Base-by-base conservation (phyloP, 805 yeast genomes). In the Cyberlindnera suaveolens region DNA sequence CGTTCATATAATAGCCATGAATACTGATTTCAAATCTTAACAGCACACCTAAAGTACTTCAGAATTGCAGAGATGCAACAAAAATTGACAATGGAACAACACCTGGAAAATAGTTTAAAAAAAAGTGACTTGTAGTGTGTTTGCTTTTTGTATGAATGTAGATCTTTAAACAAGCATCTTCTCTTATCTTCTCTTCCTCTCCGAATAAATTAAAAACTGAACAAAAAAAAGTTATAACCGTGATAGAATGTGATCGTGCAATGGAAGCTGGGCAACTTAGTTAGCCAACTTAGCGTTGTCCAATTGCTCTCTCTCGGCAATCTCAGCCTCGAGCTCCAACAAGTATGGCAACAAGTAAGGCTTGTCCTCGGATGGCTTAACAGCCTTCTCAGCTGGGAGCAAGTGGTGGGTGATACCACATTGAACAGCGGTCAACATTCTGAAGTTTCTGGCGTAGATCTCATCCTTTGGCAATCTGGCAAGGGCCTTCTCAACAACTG, bases 251-350 rank as follows among this genome's bases (percentile, higher is more conserved):
- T 23, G 27, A 23, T 23, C 27, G 27, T 23, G 27, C 27, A 23
- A 23, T 23, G 27, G 3, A 23, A 23, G 27, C 27, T 15, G 10
- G 34, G 38, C 4, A 26, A 31, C 26, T 35, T 31, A 44, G 34
- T 48, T 45, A 36, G 41, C 32, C 31, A 46, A 38, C 38, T 43
- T 34, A 54, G 87, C 73, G 75, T 86, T 84, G 75, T 93, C 96
- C 62, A 93, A 80, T 62, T 83, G 93, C 49, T 75, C 81, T 71
- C 83, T 88, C 75, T 93, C 99, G 51, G 76, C 73, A 39, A 81
- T 83, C 68, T 87, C 97, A 58, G 86, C 87, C 74, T 93, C 98
- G 49, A 91, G 95, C 74, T 93, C 97, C 61, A 90, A 77, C 49
- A 93, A 72, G 72, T 85, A 85, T 56, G 96, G 97, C 47, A 85